A percentile compares a stretch with the other conserved stretches of the same genome.
Evolutionary conservation across 495 filamentous ascomycete genomes (phyloP).

Genomic region (Lindgomyces ingoldianus): DNA sequence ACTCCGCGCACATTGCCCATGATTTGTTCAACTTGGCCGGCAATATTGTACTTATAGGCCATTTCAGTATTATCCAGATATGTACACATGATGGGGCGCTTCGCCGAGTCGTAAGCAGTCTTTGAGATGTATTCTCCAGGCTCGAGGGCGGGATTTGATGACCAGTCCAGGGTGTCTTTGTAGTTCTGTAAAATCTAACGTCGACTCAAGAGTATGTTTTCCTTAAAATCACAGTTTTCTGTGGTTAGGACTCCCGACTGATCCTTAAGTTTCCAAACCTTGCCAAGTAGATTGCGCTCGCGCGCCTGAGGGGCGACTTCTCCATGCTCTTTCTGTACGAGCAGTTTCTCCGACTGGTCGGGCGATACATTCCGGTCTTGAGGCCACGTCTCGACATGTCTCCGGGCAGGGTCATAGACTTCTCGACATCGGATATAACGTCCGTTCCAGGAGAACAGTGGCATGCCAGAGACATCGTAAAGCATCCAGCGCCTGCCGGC

Average conservation of each 20-base stretch:
- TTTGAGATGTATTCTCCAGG: not conserved
- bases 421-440: not conserved
- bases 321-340: too few species aligned
- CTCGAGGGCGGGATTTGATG: not conserved
- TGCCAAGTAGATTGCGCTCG: too few species aligned
- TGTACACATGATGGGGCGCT: not conserved
- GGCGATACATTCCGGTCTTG: too few species aligned
- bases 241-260: not conserved
- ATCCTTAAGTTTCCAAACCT: too few species aligned
- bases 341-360: too few species aligned
- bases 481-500: not conserved
- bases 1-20: too few species aligned
- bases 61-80: not conserved
- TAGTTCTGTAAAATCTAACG: not conserved
- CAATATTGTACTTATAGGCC: not conserved
- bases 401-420: not conserved
- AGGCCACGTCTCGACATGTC: not conserved
- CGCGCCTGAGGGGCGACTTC: too few species aligned
- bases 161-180: not conserved
- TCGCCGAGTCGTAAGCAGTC: not conserved
- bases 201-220: not conserved
- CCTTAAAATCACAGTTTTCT: not conserved
- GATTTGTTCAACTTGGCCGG: too few species aligned
- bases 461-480: not conserved
- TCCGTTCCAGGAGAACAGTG: not conserved